A percentile compares a stretch with the other conserved stretches of the same genome.
Conservation (phyloP, 495 filamentous ascomycete species). For the Xylaria venustula region DNA sequence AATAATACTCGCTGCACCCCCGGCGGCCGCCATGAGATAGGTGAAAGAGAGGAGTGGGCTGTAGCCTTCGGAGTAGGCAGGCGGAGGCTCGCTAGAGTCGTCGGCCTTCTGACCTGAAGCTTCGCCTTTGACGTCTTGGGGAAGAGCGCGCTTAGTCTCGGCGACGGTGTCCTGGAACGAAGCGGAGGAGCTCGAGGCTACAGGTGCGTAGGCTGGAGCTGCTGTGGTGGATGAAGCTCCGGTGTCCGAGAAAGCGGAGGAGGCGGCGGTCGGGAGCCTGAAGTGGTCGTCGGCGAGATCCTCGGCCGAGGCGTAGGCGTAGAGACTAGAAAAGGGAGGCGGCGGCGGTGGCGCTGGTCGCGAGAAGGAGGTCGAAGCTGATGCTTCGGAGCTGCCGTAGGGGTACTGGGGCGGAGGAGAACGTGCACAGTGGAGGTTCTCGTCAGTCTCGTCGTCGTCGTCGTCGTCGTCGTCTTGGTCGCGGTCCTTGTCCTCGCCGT, state of each 20-base stretch:
- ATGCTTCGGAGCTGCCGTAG: constrained; percentile 57
- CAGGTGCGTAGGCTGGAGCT: constrained; percentile 59
- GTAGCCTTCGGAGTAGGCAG: constrained; percentile 90
- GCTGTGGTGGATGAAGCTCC: constrained; percentile 52
- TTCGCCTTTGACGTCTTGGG: constrained; percentile 74
- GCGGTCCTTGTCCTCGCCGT: constrained; percentile 15
- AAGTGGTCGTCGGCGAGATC: constrained; percentile 34
- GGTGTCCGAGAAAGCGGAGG: constrained; percentile 55
- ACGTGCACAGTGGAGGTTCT: constrained; percentile 37
- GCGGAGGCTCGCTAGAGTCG: constrained; percentile 89
- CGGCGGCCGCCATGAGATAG: constrained; percentile 96
- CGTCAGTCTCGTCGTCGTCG: constrained; percentile 46
- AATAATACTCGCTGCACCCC: constrained; percentile 95
- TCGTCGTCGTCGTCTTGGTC: constrained; percentile 35
- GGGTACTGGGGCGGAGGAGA: constrained; percentile 62
- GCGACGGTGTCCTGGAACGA: constrained; percentile 56
- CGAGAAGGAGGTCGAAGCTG: constrained; percentile 49
- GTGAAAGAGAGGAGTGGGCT: constrained; percentile 91
- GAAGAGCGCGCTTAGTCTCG: constrained; percentile 82
- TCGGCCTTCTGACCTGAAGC: constrained; percentile 55
- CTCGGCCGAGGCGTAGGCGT: constrained; percentile 39
- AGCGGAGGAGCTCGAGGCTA: constrained; percentile 43
- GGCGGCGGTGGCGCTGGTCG: constrained; percentile 23
- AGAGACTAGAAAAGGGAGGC: constrained; percentile 48
- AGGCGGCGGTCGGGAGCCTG: constrained; percentile 38